Conservation (phyloP, 2,329 filamentous ascomycete species). For the Aspergillus sp. region DNA sequence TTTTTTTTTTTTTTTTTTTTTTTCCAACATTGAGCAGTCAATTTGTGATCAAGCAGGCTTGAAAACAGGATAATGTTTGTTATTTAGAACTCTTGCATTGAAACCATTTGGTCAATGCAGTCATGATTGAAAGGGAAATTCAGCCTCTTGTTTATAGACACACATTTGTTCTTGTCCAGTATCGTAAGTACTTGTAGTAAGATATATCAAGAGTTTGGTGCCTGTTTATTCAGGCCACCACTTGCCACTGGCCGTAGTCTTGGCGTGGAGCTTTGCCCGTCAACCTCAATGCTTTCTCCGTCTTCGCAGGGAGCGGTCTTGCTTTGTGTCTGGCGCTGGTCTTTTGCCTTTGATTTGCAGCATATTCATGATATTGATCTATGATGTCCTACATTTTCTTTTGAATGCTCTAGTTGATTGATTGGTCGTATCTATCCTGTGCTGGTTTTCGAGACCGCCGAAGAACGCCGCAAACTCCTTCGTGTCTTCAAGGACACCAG, state of each 20-base stretch:
- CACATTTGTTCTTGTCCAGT: background rate
- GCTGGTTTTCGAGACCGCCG: background rate
- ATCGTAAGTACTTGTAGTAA: background rate
- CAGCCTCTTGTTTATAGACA: background rate
- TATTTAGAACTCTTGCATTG: conserved; percentile 11
- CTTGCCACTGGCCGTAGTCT: background rate
- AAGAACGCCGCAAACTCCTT: background rate
- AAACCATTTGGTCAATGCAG: conserved; percentile 2
- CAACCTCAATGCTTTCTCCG: background rate
- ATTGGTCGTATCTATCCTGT: too few species aligned
- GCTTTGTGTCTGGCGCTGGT: too few species aligned
- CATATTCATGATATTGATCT: too few species aligned
- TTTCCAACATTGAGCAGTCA: conserved; percentile 4
- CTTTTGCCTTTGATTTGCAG: too few species aligned
- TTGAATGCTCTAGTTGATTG: too few species aligned
- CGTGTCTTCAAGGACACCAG: background rate
- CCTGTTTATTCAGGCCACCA: background rate
- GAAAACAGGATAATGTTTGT: conserved; percentile 17
- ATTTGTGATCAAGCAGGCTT: conserved; percentile 20
- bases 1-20: conserved; percentile 12
- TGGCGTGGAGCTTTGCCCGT: background rate
- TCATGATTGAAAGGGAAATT: background rate
- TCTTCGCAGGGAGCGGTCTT: background rate
- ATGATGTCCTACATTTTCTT: too few species aligned
- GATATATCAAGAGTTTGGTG: background rate